Conservation (phyloP, 148 eudicot species). For the Polygonum aviculare region DNA sequence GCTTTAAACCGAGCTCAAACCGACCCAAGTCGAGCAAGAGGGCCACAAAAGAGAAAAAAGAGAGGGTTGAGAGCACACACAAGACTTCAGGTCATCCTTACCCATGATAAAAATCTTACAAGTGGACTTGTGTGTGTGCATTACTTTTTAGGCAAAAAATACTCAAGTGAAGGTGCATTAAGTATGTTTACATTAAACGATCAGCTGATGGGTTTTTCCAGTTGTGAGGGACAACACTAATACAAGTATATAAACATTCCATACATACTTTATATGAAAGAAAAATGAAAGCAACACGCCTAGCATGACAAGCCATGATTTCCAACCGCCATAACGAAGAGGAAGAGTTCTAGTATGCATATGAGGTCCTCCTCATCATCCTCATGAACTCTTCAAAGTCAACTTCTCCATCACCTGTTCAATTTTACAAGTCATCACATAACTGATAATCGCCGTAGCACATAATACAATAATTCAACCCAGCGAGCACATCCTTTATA, state of each 20-base stretch:
- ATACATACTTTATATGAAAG: not conserved
- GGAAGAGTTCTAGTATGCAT: conserved; percentile 26
- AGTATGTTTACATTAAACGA: not conserved
- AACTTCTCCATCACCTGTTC: conserved; percentile 72
- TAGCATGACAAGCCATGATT: not conserved
- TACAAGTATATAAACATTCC: not conserved
- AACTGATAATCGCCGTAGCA: not conserved
- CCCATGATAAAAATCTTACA: no score
- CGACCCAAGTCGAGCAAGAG: no score
- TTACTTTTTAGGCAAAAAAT: no score
- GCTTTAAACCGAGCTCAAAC: no score
- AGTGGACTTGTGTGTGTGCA: no score
- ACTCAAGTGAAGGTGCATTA: not conserved
- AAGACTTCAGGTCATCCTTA: no score
- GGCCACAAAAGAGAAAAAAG: no score
- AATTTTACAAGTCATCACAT: conserved; percentile 6
- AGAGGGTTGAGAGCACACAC: no score
- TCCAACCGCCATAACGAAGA: not conserved
- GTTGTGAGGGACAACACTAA: not conserved
- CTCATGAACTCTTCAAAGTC: conserved; percentile 56
- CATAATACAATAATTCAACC: not conserved
- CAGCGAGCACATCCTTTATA: not conserved
- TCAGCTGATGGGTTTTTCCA: not conserved
- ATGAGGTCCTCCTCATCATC: conserved; percentile 68
- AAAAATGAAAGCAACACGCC: not conserved